Evolutionary conservation across 768 basidiomycete genomes (phyloP), one percentile per base, ranked within the genome.

Genomic region (Infundibulicybe gibba): DNA sequence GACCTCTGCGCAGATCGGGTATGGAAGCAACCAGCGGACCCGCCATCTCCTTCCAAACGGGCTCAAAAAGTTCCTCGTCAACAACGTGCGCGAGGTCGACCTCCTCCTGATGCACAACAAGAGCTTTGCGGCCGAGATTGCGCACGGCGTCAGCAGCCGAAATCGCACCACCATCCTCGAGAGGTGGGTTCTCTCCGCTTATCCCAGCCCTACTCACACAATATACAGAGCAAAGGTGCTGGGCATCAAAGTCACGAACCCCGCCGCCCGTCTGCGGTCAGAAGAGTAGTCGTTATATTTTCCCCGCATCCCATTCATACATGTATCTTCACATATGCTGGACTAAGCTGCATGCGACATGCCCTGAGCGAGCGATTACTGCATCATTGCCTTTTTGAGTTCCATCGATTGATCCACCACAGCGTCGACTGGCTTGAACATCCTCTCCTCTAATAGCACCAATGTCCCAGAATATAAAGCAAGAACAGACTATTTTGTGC

Each of bases 61-160:
- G 52, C 80, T 90, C 66, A 95, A 97, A 77, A 93, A 94, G 70
- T 87, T 97, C 75, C 74, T 95, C 52, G 90, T 99, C 61, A 87
- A 80, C 80, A 98, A 98, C 71, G 79, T 88, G 45, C 81, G 87
- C 66, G 94, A 98, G 67, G 71, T 99, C 51, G 94, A 98, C 60
- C 81, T 98, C 58, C 85, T 97, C 53, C 78, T 97, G 44, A 94
- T 97, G 93, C 94, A 97, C 82, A 94, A 92, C 83, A 91, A 91
- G 77, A 86, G 74, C 61, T 98, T 87, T 65, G 86, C 94, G 41
- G 97, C 94, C 45, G 92, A 95, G 68, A 93, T 99, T 59, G 97
- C 97, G 44, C 94, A 97, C 79, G 85, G 83, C 57, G 94, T 99
- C 54, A 90, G 87, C 74, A 90, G 89, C 77, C 87, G 91, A 66